Percentiles rank a stretch among this genome's conserved stretches.
Evolutionary conservation across 2,329 filamentous ascomycete genomes (phyloP).

Genomic region (Alternaria atra): DNA sequence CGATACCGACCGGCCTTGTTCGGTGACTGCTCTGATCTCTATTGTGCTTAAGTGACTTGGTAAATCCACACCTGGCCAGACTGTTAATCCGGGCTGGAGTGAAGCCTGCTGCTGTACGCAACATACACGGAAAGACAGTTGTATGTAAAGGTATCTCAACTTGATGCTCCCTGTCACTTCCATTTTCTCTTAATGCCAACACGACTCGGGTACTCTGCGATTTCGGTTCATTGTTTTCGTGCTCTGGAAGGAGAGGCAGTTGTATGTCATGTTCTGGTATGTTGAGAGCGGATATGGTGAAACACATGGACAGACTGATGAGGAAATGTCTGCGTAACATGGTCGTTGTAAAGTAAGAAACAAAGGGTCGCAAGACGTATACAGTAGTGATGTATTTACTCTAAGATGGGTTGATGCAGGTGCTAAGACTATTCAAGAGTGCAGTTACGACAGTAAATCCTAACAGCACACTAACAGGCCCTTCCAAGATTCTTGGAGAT

Average conservation of each 20-base stretch:
- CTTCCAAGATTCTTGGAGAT: constrained; percentile 3
- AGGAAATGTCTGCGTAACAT: constrained; percentile 10
- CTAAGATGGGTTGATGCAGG: neutral
- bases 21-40: constrained; percentile 27
- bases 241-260: constrained; percentile 12
- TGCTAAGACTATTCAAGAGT: neutral
- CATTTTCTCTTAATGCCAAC: constrained; percentile 21
- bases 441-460: neutral
- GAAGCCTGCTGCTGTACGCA: neutral
- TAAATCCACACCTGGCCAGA: constrained; percentile 19
- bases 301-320: constrained; percentile 1
- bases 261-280: constrained; percentile 17
- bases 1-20: constrained; percentile 16
- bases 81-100: neutral
- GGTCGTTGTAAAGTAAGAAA: neutral
- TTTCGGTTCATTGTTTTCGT: neutral
- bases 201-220: constrained; percentile 15
- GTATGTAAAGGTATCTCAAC: constrained; percentile 27
- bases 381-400: neutral
- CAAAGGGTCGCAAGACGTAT: neutral
- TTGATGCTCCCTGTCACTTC: constrained; percentile 19
- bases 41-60: constrained; percentile 21
- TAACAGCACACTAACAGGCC: neutral
- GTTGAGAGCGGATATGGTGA: constrained; percentile 8
- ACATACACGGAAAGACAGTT: constrained; percentile 24